Conservation (phyloP, 1,284 basidiomycete species). For the Coniferiporia sulphurascens region DNA sequence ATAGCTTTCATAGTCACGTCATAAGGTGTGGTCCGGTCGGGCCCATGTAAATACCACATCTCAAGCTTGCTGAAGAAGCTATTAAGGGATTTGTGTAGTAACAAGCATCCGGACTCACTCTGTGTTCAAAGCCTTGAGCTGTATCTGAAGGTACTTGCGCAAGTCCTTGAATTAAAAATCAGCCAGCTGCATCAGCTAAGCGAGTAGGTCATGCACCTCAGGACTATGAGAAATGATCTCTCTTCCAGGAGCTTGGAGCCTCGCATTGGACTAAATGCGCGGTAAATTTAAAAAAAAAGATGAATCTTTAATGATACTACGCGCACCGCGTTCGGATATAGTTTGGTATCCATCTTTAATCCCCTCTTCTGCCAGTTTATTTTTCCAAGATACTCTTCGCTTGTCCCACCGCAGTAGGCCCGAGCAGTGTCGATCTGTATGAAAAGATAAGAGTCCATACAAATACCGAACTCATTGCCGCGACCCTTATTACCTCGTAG, state of each 20-base stretch:
- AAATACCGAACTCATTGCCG: too few species aligned
- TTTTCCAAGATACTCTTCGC: constrained; percentile 40
- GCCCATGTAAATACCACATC: constrained; percentile 44
- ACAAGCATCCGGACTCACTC: constrained; percentile 31
- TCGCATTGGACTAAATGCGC: neutral
- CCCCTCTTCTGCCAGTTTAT: constrained; percentile 22
- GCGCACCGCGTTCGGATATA: constrained; percentile 16
- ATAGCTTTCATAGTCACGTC: constrained; percentile 44
- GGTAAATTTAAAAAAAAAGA: neutral
- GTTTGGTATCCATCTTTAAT: constrained; percentile 26
- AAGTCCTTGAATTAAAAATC: constrained; percentile 1
- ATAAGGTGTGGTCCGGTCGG: constrained; percentile 44
- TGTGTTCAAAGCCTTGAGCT: constrained; percentile 41
- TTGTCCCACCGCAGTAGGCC: constrained; percentile 44
- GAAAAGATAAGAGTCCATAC: neutral
- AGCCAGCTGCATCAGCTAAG: neutral
- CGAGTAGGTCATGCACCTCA: neutral
- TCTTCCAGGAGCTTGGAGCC: neutral
- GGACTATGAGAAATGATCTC: constrained; percentile 4
- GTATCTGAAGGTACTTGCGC: constrained; percentile 40
- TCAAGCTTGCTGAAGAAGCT: constrained; percentile 8
- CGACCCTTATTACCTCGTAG: constrained; percentile 31
- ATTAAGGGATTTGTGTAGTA: neutral
- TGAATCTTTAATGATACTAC: neutral
- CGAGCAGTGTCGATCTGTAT: constrained; percentile 50